Evolutionary conservation across 441 rosid species (phyloP).

Genomic region (Metrosideros polymorpha): DNA sequence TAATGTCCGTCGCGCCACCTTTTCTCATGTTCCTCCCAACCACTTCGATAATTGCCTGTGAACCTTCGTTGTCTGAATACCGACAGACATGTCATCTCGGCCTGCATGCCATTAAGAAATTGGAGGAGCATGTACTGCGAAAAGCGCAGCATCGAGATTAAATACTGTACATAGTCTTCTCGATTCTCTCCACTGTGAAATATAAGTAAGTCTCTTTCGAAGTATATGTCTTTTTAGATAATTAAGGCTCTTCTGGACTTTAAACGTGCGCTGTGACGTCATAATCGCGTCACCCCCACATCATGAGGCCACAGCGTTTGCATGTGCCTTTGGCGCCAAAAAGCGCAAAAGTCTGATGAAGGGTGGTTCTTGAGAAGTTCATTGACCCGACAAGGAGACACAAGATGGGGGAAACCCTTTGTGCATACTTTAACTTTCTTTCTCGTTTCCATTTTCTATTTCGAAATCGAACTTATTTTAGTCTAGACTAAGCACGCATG

Average conservation of each 20-base stretch:
- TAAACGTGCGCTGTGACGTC: background rate
- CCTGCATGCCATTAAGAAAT: background rate
- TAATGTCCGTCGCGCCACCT: background rate
- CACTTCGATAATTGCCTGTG: background rate
- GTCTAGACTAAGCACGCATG: background rate
- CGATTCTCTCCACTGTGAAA: background rate
- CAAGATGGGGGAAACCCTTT: background rate
- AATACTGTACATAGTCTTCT: background rate
- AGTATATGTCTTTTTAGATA: background rate
- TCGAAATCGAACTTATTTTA: background rate
- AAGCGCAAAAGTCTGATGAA: background rate
- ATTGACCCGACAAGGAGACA: background rate
- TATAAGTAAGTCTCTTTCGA: background rate
- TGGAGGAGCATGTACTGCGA: background rate
- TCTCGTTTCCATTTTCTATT: background rate
- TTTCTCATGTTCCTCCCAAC: background rate
- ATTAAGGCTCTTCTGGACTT: background rate
- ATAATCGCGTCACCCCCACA: background rate
- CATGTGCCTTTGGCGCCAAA: background rate
- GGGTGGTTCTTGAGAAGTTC: background rate
- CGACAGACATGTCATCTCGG: background rate
- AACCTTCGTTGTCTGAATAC: background rate
- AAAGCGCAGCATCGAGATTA: background rate
- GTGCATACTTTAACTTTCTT: background rate
- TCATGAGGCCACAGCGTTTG: background rate